Conservation (phyloP, 352 stramenopile genomes). For the Phytophthora pini region DNA sequence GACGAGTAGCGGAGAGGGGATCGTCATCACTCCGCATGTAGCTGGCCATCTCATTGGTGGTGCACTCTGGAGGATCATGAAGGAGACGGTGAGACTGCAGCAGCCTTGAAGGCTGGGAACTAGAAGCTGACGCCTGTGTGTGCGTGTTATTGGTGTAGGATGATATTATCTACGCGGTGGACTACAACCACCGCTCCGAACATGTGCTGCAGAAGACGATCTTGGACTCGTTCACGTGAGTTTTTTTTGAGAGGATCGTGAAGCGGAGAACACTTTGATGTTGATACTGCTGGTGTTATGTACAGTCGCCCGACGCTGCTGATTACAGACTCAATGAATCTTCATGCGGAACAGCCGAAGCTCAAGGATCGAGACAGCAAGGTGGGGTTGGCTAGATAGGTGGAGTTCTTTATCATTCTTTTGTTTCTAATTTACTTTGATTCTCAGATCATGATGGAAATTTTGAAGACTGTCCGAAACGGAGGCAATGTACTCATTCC, state of each 20-base stretch:
- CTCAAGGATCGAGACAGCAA: conserved; percentile 90
- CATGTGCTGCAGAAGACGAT: conserved; percentile 94
- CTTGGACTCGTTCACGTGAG: conserved; percentile 92
- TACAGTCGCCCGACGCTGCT: conserved; percentile 81
- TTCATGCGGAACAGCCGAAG: conserved; percentile 85
- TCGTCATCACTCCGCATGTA: conserved; percentile 95
- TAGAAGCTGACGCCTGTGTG: conserved; percentile 3
- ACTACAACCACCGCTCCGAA: conserved; percentile 96
- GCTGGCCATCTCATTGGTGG: conserved; percentile 95
- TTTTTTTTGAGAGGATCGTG: not conserved
- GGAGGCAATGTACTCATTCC: conserved; percentile 97
- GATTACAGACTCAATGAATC: conserved; percentile 92
- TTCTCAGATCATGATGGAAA: conserved; percentile 90
- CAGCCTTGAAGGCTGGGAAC: not conserved
- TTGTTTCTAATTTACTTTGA: conserved; percentile 11
- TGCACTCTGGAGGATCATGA: conserved; percentile 94
- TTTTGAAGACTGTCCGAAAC: conserved; percentile 92
- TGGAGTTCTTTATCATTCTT: not conserved
- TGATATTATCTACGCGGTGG: conserved; percentile 93
- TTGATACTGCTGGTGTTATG: not conserved
- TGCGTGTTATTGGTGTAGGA: conserved; percentile 51
- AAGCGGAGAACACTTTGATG: not conserved
- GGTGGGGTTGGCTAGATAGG: not conserved
- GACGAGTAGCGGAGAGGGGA: conserved; percentile 82
- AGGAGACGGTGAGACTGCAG: conserved; percentile 86